Evolutionary conservation across 331 rosid genomes (phyloP).

Genomic region (Acacia concinna): DNA sequence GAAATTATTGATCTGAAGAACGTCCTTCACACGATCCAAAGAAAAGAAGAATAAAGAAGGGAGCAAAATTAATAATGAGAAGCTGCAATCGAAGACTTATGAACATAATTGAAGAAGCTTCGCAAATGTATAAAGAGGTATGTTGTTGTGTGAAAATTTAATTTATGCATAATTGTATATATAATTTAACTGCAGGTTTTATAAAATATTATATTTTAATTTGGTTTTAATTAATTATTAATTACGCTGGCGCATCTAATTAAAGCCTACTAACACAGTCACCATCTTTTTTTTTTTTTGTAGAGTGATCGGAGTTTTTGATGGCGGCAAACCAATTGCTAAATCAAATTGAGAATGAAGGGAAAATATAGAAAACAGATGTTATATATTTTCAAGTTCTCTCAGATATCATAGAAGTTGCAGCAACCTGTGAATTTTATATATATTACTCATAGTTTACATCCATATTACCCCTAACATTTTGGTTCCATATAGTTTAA

Average conservation of each 20-base stretch:
- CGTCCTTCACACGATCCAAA: slow-evolving; percentile 37
- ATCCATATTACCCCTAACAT: background rate
- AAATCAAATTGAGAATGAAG: background rate
- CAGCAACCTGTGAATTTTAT: background rate
- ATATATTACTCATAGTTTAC: background rate
- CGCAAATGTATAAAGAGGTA: slow-evolving; percentile 26
- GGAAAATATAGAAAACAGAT: background rate
- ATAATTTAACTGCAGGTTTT: no score
- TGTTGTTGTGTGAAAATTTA: background rate
- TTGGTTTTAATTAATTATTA: background rate
- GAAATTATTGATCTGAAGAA: slow-evolving; percentile 31
- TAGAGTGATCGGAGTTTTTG: background rate
- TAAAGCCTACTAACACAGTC: background rate
- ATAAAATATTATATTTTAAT: background rate
- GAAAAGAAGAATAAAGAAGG: background rate
- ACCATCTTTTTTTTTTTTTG: background rate
- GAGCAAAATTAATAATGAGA: background rate
- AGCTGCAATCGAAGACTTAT: background rate
- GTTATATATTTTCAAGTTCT: background rate
- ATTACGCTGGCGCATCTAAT: background rate
- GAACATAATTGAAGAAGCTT: background rate
- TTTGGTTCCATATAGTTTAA: background rate
- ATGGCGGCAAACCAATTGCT: background rate
- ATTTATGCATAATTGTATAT: background rate
- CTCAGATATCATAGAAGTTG: background rate